Evolutionary conservation across 2,329 filamentous ascomycete genomes (phyloP).

Genomic region (Curvularia verruculosa): DNA sequence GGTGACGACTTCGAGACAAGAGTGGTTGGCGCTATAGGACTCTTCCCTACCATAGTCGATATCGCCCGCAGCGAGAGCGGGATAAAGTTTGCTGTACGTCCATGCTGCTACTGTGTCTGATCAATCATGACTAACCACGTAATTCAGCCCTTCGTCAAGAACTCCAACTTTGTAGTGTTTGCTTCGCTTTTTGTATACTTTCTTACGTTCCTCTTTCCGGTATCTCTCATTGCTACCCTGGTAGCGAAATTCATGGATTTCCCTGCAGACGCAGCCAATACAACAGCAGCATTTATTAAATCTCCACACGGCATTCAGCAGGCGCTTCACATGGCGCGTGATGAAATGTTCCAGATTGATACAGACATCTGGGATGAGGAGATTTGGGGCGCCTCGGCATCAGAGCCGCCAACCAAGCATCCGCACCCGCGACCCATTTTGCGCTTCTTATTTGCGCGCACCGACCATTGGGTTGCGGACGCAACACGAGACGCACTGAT

Average conservation of each 20-base stretch:
- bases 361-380: slow-evolving; percentile 64
- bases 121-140: slow-evolving; percentile 9
- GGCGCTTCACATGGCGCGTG: slow-evolving; percentile 63
- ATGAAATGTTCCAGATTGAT: slow-evolving; percentile 64
- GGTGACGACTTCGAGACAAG: slow-evolving; percentile 30
- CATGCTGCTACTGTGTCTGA: neutral
- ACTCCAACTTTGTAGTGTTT: slow-evolving; percentile 34
- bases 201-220: slow-evolving; percentile 53
- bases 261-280: slow-evolving; percentile 52
- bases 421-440: slow-evolving; percentile 53
- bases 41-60: slow-evolving; percentile 57
- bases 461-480: slow-evolving; percentile 68
- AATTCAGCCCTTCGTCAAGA: slow-evolving; percentile 34
- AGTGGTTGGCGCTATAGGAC: slow-evolving; percentile 45
- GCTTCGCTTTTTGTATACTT: slow-evolving; percentile 49
- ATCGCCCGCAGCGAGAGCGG: slow-evolving; percentile 54
- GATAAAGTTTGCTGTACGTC: slow-evolving; percentile 48
- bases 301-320: slow-evolving; percentile 59
- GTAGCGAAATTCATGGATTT: slow-evolving; percentile 54
- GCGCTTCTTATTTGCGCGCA: slow-evolving; percentile 64
- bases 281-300: slow-evolving; percentile 59
- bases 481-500: slow-evolving; percentile 63
- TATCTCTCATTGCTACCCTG: slow-evolving; percentile 48
- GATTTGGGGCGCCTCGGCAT: slow-evolving; percentile 60
- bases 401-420: slow-evolving; percentile 22